Conservation (phyloP, 805 yeast species). For the Nakazawaea wyomingensis region DNA sequence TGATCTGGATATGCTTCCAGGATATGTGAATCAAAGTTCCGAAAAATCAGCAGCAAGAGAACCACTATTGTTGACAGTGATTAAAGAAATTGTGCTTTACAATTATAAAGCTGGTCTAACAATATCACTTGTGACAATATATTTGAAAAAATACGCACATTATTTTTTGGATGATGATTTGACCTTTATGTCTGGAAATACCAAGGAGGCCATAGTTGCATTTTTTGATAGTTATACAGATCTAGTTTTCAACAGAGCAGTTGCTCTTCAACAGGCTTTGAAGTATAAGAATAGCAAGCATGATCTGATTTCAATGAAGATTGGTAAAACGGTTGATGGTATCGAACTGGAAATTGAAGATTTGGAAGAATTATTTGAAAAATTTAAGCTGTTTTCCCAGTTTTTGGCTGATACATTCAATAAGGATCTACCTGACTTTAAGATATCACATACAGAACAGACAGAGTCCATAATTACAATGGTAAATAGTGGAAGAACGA, state of each 20-base stretch:
- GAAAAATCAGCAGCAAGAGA: conserved; percentile 24
- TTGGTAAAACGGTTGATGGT: conserved; percentile 51
- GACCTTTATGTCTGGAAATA: conserved; percentile 23
- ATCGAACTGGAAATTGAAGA: conserved; percentile 17
- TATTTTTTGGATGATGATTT: conserved; percentile 27
- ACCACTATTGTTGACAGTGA: conserved; percentile 35
- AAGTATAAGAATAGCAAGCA: conserved; percentile 33
- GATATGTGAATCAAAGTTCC: conserved; percentile 32
- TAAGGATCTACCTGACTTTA: conserved; percentile 31
- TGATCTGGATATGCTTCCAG: conserved; percentile 37
- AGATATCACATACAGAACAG: conserved; percentile 21
- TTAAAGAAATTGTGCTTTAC: conserved; percentile 40
- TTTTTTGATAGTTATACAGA: conserved; percentile 38
- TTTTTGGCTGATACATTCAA: conserved; percentile 37
- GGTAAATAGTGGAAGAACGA: conserved; percentile 17
- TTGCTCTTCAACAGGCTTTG: conserved; percentile 30
- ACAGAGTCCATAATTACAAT: conserved; percentile 22
- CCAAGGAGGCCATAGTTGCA: conserved; percentile 26
- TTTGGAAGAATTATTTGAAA: conserved; percentile 32
- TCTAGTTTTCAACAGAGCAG: conserved; percentile 34
- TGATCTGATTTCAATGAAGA: conserved; percentile 54
- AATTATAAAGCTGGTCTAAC: conserved; percentile 25
- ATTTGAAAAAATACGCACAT: conserved; percentile 42
- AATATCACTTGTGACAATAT: conserved; percentile 37
- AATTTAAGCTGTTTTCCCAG: conserved; percentile 37